A percentile compares a stretch with the other conserved stretches of the same genome.
These are phyloP conservation scores for Zalerion maritima DNA, from an alignment of 495 filamentous ascomycete genomes.

Conservation along the genomic window DNA sequence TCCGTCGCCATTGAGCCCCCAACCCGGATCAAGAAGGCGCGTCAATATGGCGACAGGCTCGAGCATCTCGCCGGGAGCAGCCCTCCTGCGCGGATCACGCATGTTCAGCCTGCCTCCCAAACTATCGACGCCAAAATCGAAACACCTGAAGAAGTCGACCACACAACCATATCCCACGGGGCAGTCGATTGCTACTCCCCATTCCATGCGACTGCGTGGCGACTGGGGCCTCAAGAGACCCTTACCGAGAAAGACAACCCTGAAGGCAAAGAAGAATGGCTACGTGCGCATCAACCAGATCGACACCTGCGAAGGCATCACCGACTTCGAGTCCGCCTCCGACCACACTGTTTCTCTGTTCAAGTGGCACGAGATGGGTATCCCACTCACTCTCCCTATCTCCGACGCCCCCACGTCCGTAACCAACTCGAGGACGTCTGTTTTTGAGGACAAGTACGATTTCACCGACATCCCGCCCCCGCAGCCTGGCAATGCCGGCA, in stretches of 20 bases:
- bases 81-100: slow-evolving; percentile 43
- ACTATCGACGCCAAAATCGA: slow-evolving; percentile 37
- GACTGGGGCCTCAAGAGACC: slow-evolving; percentile 94
- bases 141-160: slow-evolving; percentile 26
- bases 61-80: slow-evolving; percentile 43
- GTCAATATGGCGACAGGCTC: too few relatives aligned
- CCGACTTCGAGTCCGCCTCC: slow-evolving; percentile 70
- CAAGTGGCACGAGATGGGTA: slow-evolving; percentile 75
- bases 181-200: slow-evolving; percentile 69
- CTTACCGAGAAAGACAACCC: slow-evolving; percentile 59
- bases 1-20: too few relatives aligned
- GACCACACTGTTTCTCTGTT: slow-evolving; percentile 68
- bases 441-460: slow-evolving; percentile 45
- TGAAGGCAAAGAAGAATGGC: too few relatives aligned
- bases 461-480: slow-evolving; percentile 31
- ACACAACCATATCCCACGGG: slow-evolving; percentile 69
- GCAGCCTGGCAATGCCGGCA: slow-evolving; percentile 12
- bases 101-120: slow-evolving; percentile 41
- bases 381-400: slow-evolving; percentile 42
- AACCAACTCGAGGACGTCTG: slow-evolving; percentile 19
- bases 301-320: slow-evolving; percentile 84
- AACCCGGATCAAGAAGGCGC: too few relatives aligned
- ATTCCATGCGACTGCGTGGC: slow-evolving; percentile 55
- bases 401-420: slow-evolving; percentile 6
- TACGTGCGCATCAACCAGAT: slow-evolving; percentile 56